Evolutionary conservation across 1,139 yeast genomes (phyloP).

Genomic region (Lodderomyces orthopsilosis): DNA sequence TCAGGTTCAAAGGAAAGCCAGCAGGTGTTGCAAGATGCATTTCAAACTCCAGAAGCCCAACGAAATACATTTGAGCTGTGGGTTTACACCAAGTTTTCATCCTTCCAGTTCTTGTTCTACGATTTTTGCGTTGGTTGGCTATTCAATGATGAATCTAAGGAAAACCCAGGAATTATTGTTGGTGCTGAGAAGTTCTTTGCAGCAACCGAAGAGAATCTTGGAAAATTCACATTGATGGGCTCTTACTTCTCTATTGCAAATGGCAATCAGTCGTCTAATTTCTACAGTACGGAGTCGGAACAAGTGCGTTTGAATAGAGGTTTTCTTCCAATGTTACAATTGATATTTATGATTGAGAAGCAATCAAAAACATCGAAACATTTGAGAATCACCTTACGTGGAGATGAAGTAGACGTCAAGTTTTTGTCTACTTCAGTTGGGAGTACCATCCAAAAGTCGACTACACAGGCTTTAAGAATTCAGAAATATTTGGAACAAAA

Average conservation of each 20-base stretch:
- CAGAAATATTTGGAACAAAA: constrained; percentile 35
- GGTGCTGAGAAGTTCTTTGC: constrained; percentile 75
- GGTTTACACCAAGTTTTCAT: constrained; percentile 47
- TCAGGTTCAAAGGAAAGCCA: constrained; percentile 2
- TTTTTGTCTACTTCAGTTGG: constrained; percentile 52
- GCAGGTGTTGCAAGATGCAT: neutral
- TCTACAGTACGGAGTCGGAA: constrained; percentile 49
- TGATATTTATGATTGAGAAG: constrained; percentile 47
- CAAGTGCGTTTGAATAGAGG: constrained; percentile 55
- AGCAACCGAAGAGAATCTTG: constrained; percentile 57
- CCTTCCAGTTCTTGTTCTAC: constrained; percentile 60
- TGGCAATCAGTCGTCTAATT: constrained; percentile 52
- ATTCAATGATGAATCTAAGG: constrained; percentile 43
- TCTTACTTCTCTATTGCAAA: constrained; percentile 67
- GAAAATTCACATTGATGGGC: constrained; percentile 62
- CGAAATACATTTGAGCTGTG: constrained; percentile 43
- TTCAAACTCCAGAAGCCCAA: neutral
- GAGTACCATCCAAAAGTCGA: constrained; percentile 40
- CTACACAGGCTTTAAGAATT: constrained; percentile 43
- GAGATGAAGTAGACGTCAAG: constrained; percentile 67
- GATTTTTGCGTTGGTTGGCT: constrained; percentile 79
- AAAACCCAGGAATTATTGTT: constrained; percentile 64
- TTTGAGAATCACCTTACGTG: constrained; percentile 49
- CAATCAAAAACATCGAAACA: constrained; percentile 26
- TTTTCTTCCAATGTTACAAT: constrained; percentile 64